Base-by-base conservation (phyloP, 352 stramenopile species). In the Phytopythium chamaehyphon region DNA sequence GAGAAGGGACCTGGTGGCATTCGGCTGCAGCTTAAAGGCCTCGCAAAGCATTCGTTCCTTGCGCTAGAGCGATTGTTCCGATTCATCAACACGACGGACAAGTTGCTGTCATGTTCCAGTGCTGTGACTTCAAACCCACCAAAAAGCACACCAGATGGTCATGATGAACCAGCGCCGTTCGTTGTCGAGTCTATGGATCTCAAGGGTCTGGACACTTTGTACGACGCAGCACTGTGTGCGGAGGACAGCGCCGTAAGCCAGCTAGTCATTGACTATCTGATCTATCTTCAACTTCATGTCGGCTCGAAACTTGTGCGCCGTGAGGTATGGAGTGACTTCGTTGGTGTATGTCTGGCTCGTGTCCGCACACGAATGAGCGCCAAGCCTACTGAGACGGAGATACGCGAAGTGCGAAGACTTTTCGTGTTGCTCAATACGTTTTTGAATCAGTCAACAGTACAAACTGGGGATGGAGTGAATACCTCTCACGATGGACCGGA, bases 351-450 rank as follows among this genome's bases (percentile, higher is more conserved):
- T 58, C 55, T 88, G 2, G 56, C 62, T 39, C 69, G 61, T 2
- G 35, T 88, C 21, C 62, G 74, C 22, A 53, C 35, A 18, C 33
- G 47, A 35, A 53, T 53, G 47, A 43, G 47, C 3, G 31, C 47
- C 1, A 36, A 6, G 1, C 47, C 47, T 18, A 53, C 26, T 21
- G 62, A 80, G n/a, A 57, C 60, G n/a, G 50, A 61, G 8, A 72
- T 72, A 37, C 65, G 51, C 51, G 66, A 83, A 47, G 51, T 82
- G 24, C 55, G 72, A 44, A 73, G 83, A 6, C 24, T 90, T 23
- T 59, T 93, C 2, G 50, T 82, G 6, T 22, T 95, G 37, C 61
- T 95, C n/a, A 83, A 72, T 33, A 93, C 83, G 16, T 86, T 95
- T 61, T 51, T 95, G 12, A 63, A 77, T 26, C 81, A 93, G 51